phyloP scores from a whole-genome alignment of 202 grass and related monocot species.

The Eragrostis tef region DNA sequence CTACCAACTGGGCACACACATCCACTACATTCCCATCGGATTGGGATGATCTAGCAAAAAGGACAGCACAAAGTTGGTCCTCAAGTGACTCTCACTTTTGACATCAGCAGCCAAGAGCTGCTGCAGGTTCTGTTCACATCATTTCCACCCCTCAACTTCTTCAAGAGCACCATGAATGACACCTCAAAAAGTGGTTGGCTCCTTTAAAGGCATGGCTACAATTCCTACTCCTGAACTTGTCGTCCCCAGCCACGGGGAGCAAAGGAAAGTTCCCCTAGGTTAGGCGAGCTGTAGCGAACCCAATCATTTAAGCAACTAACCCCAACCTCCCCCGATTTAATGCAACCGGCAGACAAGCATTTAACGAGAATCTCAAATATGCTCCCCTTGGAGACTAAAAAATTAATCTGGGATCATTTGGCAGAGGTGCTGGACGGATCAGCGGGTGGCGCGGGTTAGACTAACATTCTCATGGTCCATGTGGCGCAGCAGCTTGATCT shows the following conservation, averaged over 20 bases:
- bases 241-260: not conserved
- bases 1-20: constrained; percentile 18
- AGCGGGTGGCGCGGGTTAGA: constrained; percentile 10
- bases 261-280: constrained; percentile 32
- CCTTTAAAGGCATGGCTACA: constrained; percentile 42
- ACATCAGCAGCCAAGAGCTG: constrained; percentile 42
- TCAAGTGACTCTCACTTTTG: constrained; percentile 24
- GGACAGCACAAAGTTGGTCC: constrained; percentile 38
- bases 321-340: constrained; percentile 46
- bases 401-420: not conserved
- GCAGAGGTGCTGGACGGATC: constrained; percentile 12
- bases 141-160: constrained; percentile 1
- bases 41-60: constrained; percentile 41
- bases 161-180: constrained; percentile 50
- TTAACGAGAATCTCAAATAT: constrained; percentile 27
- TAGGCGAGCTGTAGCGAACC: constrained; percentile 26
- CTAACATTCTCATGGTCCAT: constrained; percentile 96
- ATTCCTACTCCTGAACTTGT: constrained; percentile 43
- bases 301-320: constrained; percentile 51
- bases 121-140: constrained; percentile 38
- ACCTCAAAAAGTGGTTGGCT: constrained; percentile 36
- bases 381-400: not conserved
- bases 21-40: constrained; percentile 37
- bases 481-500: constrained; percentile 96
- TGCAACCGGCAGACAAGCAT: constrained; percentile 36